phyloP scores from a whole-genome alignment of 2,329 filamentous ascomycete species.

The Domatiomyces catenatus region DNA sequence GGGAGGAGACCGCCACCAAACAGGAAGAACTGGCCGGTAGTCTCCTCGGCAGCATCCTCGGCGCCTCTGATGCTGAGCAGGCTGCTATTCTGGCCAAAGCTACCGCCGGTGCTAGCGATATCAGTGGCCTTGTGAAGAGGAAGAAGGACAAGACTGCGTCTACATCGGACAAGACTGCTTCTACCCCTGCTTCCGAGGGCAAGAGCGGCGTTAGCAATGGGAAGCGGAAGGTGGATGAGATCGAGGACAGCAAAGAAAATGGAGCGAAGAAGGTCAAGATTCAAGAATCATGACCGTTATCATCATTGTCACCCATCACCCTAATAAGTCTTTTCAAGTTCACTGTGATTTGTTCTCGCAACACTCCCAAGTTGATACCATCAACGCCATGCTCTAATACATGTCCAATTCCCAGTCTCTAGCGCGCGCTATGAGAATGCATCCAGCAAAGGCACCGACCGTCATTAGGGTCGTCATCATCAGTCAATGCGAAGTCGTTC shows the following conservation, averaged over 20 bases:
- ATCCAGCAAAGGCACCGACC: not conserved
- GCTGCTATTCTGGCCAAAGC: constrained; percentile 39
- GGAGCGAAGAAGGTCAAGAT: not conserved
- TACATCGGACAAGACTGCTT: constrained; percentile 12
- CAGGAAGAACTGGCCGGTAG: constrained; percentile 32
- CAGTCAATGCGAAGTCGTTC: not conserved
- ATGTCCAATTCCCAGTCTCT: not conserved
- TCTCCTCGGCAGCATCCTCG: constrained; percentile 41
- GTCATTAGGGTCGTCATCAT: not conserved
- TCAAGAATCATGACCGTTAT: not conserved
- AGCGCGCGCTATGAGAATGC: not conserved
- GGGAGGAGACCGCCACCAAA: constrained; percentile 22
- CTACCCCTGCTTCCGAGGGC: constrained; percentile 4
- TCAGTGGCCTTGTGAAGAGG: constrained; percentile 43
- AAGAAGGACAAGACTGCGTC: constrained; percentile 26
- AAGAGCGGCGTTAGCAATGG: constrained; percentile 9
- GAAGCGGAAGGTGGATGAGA: constrained; percentile 13
- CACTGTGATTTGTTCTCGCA: no score
- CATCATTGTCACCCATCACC: no score
- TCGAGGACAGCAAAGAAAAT: constrained; percentile 7
- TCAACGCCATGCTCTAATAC: not conserved
- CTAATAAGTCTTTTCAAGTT: no score
- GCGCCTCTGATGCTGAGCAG: constrained; percentile 35
- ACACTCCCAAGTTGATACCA: not conserved
- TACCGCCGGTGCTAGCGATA: constrained; percentile 42